Base-by-base conservation (phyloP, 371 early-diverging fungal species). In the Synchytrium microbalum region DNA sequence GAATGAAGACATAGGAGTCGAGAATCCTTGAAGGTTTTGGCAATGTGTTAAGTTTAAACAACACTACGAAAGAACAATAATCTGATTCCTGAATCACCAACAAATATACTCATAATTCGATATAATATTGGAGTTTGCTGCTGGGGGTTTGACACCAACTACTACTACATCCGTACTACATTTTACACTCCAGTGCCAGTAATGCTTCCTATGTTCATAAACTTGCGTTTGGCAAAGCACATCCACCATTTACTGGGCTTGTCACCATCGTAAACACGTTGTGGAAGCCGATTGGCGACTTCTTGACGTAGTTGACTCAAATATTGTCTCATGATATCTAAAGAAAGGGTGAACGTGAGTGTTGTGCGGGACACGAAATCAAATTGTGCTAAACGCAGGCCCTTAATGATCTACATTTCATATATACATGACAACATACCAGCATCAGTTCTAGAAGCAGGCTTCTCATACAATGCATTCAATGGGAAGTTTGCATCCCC, bases 231-330 rank as follows among this genome's bases (percentile, higher is more conserved):
- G 65, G 90, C 85, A 80, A 98, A 98, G 71, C 91, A 87, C 86
- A 95, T 84, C 98, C 98, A 98, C 97, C 97, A 98, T 72, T 96
- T 96, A 82, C 91, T 91, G 33, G 92, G 90, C 61, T 63, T 65
- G 65, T 75, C 88, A 60, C 88, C 89, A 28, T 84, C 82, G 74
- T 90, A 98, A 30, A 95, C 78, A 54, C 81, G 81, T 26, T 85
- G 84, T 1, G 87, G 81, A 52, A 98, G 79, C 53, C 98, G 67
- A 14, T 58, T 57, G 3, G 84, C 90, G 60, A 89, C 73, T 74
- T 96, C 98, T 70, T 94, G 92, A 57, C 98, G 89, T 63, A 93
- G 75, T 75, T 96, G 94, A 32, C 77, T 75, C 59, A 96, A 64
- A 73, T 98, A 96, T 72, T 90, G 90, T 63, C 88, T 81, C 73